phyloP scores from a whole-genome alignment of 2,329 filamentous ascomycete genomes.

The Trichoderma endophyticum region DNA sequence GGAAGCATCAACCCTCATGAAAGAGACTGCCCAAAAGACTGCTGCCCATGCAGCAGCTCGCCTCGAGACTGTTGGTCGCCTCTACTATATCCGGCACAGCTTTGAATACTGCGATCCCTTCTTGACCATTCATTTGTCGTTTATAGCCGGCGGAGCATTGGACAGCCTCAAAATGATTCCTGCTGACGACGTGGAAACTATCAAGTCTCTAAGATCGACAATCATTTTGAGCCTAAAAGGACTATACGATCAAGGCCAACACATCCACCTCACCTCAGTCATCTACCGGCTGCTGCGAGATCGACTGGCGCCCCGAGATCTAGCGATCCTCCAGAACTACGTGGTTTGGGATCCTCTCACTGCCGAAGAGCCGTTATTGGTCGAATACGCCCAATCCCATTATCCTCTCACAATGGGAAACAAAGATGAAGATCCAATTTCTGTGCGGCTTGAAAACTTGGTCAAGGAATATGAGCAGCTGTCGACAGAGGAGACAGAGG shows the following conservation, averaged over 20 bases:
- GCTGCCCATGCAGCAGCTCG: conserved; percentile 24
- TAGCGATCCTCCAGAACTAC: neutral
- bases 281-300: conserved; percentile 7
- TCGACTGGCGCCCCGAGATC: neutral
- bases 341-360: neutral
- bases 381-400: conserved; percentile 4
- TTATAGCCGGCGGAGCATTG: conserved; percentile 6
- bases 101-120: conserved; percentile 21
- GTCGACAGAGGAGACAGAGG: neutral
- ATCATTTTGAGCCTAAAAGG: conserved; percentile 13
- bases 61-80: conserved; percentile 32
- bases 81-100: conserved; percentile 36
- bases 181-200: neutral
- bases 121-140: neutral
- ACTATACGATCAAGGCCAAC: conserved; percentile 16
- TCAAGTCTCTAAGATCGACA: conserved; percentile 1
- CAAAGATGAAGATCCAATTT: neutral
- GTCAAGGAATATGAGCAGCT: conserved; percentile 1
- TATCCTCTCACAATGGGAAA: conserved; percentile 1
- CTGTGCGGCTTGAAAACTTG: neutral
- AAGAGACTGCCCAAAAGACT: conserved; percentile 12
- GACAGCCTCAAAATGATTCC: neutral
- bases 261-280: conserved; percentile 1
- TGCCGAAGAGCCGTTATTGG: neutral
- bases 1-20: neutral